A percentile compares a stretch with the other conserved stretches of the same genome.
phyloP scores from a whole-genome alignment of 2,329 filamentous ascomycete species.

The Fusarium lateritium region DNA sequence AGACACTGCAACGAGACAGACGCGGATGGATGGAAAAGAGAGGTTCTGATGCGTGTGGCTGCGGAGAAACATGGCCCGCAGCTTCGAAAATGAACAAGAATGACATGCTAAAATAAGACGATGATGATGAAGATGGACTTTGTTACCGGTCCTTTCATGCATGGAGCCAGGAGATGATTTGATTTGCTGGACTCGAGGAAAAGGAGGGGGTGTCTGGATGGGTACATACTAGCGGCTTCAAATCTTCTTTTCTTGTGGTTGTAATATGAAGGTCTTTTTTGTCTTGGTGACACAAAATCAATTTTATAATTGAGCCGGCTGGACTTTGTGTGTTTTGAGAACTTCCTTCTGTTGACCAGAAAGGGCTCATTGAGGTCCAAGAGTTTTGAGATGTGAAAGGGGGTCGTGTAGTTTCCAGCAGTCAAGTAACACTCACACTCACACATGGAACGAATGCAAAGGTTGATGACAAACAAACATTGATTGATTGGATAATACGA shows the following conservation, averaged over 20 bases:
- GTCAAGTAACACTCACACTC: background rate
- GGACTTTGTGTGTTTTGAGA: background rate
- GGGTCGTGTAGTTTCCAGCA: background rate
- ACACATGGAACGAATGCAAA: slow-evolving; percentile 3
- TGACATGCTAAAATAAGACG: slow-evolving; percentile 42
- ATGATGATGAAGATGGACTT: slow-evolving; percentile 41
- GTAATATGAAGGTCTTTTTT: slow-evolving; percentile 30
- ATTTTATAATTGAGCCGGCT: slow-evolving; percentile 8
- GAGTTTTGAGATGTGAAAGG: background rate
- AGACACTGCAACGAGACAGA: slow-evolving; percentile 29
- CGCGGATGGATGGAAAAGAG: slow-evolving; percentile 3
- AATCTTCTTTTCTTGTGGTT: slow-evolving; percentile 36
- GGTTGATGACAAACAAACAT: slow-evolving; percentile 34
- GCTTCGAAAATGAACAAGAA: slow-evolving; percentile 41
- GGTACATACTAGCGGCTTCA: slow-evolving; percentile 44
- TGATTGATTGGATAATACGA: slow-evolving; percentile 40
- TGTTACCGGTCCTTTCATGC: slow-evolving; percentile 33
- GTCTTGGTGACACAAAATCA: slow-evolving; percentile 21
- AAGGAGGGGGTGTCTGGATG: slow-evolving; percentile 22
- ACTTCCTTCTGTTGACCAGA: slow-evolving; percentile 32
- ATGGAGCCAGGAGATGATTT: slow-evolving; percentile 35
- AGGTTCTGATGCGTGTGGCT: slow-evolving; percentile 16
- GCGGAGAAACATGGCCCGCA: slow-evolving; percentile 6
- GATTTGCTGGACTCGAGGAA: slow-evolving; percentile 36
- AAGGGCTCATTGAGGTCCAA: background rate